Evolutionary conservation across 1,284 basidiomycete genomes (phyloP), one percentile per base, ranked within the genome.

Genomic region (Cutaneotrichosporon sp.): DNA sequence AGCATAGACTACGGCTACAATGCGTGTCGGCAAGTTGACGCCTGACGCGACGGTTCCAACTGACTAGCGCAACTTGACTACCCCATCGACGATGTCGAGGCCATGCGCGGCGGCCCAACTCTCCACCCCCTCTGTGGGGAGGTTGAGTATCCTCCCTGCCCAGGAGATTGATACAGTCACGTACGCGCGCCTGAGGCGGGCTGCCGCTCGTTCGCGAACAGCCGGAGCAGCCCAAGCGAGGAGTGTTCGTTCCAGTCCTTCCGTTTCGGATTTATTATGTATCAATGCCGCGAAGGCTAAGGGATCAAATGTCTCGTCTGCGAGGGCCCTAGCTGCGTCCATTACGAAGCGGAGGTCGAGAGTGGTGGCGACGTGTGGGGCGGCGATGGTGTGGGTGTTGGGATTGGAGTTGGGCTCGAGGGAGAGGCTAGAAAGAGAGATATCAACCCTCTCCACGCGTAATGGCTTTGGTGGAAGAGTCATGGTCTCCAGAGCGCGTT

Each of bases 191-290:
- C 57, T 64, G 58, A 80, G 30, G 4, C 72, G 53, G 11, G 65
- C 69, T 67, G 72, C 75, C 0, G 74, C 71, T 58, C 69, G 64
- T 16, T 73, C 68, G 32, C 74, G 70, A 1, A 76, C 69, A 2
- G 46, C 32, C 1, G 68, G 65, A 18, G 62, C 56, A 3, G 70
- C 73, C 76, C 76, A 76, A 0, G 67, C 50, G 0, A 80, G 67
- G 1, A 80, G 61, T 2, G 67, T 64, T 16, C 69, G 60, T 61
- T 78, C 76, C 53, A 65, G 62, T 14, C 59, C 56, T 5, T 59
- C 61, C 10, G 57, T 57, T 14, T 49, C 50, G 38, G 56, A 49
- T 30, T 18, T 34, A 11, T 13, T 42, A 13, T 32, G 47, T 32
- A 65, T 55, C 22, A 69, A 56, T n/a, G 50, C 52, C 40, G 69